Conservation (phyloP, 1,284 basidiomycete genomes). For the Malassezia nana region DNA sequence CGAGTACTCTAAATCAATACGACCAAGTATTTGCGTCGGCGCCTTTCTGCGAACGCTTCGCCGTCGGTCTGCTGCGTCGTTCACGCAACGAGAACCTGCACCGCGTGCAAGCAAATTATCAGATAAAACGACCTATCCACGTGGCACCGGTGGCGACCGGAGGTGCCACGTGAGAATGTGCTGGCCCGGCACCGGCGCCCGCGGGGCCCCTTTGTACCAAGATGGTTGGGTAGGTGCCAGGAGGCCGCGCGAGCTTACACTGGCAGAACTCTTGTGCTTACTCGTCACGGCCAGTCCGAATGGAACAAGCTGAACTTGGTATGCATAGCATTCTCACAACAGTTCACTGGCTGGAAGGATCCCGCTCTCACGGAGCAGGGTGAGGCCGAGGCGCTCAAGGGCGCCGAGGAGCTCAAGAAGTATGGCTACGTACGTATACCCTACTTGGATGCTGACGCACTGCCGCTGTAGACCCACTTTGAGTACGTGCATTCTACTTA, state of each 20-base stretch:
- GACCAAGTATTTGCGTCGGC: too few relatives aligned
- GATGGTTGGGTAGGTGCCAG: constrained; percentile 17
- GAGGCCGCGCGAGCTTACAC: not conserved
- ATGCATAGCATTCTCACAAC: not conserved
- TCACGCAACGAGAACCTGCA: too few relatives aligned
- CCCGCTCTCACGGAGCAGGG: constrained; percentile 46
- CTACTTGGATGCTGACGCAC: not conserved
- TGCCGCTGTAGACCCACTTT: constrained; percentile 27
- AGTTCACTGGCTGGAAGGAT: constrained; percentile 48
- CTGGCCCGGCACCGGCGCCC: not conserved
- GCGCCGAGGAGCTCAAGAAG: constrained; percentile 44
- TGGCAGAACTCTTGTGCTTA: constrained; percentile 43
- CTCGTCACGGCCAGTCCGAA: constrained; percentile 48
- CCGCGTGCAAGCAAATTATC: too few relatives aligned
- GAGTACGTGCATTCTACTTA: constrained; percentile 18
- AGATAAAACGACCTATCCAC: not conserved
- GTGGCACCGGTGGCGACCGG: not conserved
- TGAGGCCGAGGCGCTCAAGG: constrained; percentile 44
- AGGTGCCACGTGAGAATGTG: not conserved
- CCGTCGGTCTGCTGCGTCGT: too few relatives aligned
- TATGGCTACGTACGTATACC: constrained; percentile 32
- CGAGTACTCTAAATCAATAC: too few relatives aligned
- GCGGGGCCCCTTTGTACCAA: not conserved
- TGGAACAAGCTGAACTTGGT: constrained; percentile 49
- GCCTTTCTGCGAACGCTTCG: too few relatives aligned